Evolutionary conservation across 78 protist species (phyloP).

Genomic region (Speleostelium caveatum): DNA sequence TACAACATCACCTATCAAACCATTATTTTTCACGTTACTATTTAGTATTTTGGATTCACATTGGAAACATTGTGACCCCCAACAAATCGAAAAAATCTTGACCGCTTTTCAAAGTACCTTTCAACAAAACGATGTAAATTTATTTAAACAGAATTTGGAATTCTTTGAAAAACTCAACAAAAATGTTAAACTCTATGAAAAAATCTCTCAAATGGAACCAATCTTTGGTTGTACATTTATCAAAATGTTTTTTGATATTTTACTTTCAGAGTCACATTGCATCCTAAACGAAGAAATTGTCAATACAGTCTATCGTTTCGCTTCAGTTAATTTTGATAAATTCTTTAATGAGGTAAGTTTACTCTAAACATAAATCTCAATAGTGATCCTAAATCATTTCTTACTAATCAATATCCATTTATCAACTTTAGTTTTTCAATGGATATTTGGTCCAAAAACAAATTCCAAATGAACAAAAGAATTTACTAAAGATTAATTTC

Average conservation of each 20-base stretch:
- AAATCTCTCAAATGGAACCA: slow-evolving; percentile 36
- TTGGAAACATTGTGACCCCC: slow-evolving; percentile 35
- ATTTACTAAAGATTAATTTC: slow-evolving; percentile 12
- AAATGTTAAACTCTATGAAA: slow-evolving; percentile 41
- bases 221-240: slow-evolving; percentile 48
- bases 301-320: slow-evolving; percentile 46
- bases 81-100: slow-evolving; percentile 1
- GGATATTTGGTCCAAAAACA: slow-evolving; percentile 1
- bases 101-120: slow-evolving; percentile 42
- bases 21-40: slow-evolving; percentile 33
- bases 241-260: slow-evolving; percentile 19
- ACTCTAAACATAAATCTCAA: neutral
- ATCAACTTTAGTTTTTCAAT: slow-evolving; percentile 4
- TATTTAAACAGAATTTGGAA: slow-evolving; percentile 65
- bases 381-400: neutral
- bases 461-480: slow-evolving; percentile 48
- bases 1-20: slow-evolving; percentile 11
- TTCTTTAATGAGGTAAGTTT: slow-evolving; percentile 53
- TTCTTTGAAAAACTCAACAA: slow-evolving; percentile 45
- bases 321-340: slow-evolving; percentile 39
- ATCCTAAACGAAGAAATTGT: slow-evolving; percentile 47
- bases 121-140: slow-evolving; percentile 66
- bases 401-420: neutral
- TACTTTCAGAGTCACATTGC: slow-evolving; percentile 24
- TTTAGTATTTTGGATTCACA: slow-evolving; percentile 39